These are phyloP conservation scores for Paecilomyces sp. DNA, from an alignment of 2,329 filamentous ascomycete genomes.

Conservation along the genomic window DNA sequence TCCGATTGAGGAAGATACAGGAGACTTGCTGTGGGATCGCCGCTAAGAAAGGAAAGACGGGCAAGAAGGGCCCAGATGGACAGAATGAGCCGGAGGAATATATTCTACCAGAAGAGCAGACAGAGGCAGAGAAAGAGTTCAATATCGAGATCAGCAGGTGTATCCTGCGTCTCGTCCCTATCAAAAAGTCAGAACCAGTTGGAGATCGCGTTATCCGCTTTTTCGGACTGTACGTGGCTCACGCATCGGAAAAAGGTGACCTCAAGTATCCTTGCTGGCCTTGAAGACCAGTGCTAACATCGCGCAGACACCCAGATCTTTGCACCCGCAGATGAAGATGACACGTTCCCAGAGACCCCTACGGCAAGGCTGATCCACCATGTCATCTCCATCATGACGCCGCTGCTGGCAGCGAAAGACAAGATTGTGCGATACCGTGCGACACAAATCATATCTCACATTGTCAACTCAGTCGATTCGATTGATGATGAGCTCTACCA, in stretches of 20 bases:
- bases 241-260: conserved; percentile 54
- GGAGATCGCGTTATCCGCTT: conserved; percentile 84
- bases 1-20: conserved; percentile 83
- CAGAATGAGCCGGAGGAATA: conserved; percentile 45
- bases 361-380: conserved; percentile 69
- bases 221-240: conserved; percentile 74
- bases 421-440: conserved; percentile 85
- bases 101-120: conserved; percentile 44
- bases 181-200: conserved; percentile 86
- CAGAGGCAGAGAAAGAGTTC: conserved; percentile 80
- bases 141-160: conserved; percentile 80
- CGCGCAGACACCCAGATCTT: conserved; percentile 61
- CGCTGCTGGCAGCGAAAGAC: conserved; percentile 78
- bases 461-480: conserved; percentile 85
- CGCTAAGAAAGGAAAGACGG: conserved; percentile 27
- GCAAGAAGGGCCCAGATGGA: conserved; percentile 38
- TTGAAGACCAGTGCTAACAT: conserved; percentile 7
- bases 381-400: conserved; percentile 66
- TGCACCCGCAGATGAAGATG: conserved; percentile 57
- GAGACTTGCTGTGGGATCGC: conserved; percentile 66
- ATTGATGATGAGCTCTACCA: conserved; percentile 91
- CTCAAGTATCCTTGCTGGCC: not conserved
- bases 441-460: conserved; percentile 82
- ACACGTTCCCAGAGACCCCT: conserved; percentile 72
- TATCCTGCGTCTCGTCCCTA: conserved; percentile 69